These are phyloP conservation scores for Atkinsonella hypoxylon DNA, from an alignment of 2,329 filamentous ascomycete genomes.

Conservation along the genomic window DNA sequence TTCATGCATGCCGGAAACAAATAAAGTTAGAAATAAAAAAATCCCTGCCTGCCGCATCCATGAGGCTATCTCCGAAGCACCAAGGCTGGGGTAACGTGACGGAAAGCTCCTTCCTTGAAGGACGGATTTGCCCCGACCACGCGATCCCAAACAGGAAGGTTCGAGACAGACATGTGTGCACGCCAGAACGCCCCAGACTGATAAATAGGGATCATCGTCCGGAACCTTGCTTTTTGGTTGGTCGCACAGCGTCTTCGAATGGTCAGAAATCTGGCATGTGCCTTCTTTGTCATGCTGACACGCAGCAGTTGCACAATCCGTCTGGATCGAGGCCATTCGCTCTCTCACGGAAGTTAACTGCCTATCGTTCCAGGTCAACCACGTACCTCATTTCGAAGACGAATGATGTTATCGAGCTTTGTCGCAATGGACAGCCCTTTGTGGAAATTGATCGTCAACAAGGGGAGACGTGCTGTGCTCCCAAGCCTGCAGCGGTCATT, in stretches of 20 bases:
- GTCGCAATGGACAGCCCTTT: neutral
- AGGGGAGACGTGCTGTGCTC: neutral
- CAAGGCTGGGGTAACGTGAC: neutral
- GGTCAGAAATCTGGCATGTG: neutral
- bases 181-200: neutral
- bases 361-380: neutral
- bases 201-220: neutral
- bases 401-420: neutral
- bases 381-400: neutral
- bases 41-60: neutral
- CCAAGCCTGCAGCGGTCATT: neutral
- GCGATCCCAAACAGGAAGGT: neutral
- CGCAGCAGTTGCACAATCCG: neutral
- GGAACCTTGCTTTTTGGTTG: neutral
- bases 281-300: neutral
- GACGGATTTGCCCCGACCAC: neutral
- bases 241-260: neutral
- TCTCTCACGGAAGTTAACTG: neutral
- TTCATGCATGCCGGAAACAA: too few relatives aligned
- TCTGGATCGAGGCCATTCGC: neutral
- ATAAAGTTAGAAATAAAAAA: too few relatives aligned
- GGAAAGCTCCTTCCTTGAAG: neutral
- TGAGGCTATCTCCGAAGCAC: too few relatives aligned
- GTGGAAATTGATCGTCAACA: neutral
- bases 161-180: neutral